Evolutionary conservation across 768 basidiomycete genomes (phyloP).

Genomic region (Tulasnella calospora): DNA sequence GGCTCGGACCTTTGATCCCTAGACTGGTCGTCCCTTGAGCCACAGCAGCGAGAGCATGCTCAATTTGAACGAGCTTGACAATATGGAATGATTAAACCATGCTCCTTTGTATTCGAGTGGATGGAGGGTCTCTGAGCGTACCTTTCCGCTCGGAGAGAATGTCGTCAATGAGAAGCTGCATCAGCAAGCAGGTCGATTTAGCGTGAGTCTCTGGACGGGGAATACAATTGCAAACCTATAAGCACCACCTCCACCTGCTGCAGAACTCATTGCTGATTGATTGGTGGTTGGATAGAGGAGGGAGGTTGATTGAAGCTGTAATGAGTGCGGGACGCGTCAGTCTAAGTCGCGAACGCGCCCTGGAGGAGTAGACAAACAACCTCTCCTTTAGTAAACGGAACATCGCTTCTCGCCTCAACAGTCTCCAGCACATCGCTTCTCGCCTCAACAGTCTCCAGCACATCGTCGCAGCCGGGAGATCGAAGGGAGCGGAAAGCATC

Average conservation of each 20-base stretch:
- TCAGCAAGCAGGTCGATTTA: constrained; percentile 15
- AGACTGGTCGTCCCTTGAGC: constrained; percentile 93
- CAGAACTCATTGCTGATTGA: constrained; percentile 18
- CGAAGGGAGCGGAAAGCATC: too few relatives aligned
- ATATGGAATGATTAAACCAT: neutral
- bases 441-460: too few relatives aligned
- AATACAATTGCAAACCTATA: constrained; percentile 50
- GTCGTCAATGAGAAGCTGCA: constrained; percentile 97
- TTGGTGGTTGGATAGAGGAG: neutral
- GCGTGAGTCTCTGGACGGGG: constrained; percentile 15
- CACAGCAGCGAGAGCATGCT: constrained; percentile 97
- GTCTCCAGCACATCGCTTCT: neutral
- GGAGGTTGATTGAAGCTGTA: neutral
- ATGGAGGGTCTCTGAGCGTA: constrained; percentile 17
- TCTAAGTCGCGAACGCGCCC: constrained; percentile 14
- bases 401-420: neutral
- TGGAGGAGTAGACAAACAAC: constrained; percentile 15
- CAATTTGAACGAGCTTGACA: constrained; percentile 87
- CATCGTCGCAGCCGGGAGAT: too few relatives aligned
- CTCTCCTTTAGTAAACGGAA: neutral
- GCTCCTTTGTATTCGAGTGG: neutral
- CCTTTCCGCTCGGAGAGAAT: constrained; percentile 95
- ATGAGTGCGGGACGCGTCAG: constrained; percentile 25
- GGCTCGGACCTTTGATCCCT: constrained; percentile 85
- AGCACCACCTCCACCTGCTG: constrained; percentile 51